Conservation (phyloP, 257 asterid species). For the Nicotiana paniculata region DNA sequence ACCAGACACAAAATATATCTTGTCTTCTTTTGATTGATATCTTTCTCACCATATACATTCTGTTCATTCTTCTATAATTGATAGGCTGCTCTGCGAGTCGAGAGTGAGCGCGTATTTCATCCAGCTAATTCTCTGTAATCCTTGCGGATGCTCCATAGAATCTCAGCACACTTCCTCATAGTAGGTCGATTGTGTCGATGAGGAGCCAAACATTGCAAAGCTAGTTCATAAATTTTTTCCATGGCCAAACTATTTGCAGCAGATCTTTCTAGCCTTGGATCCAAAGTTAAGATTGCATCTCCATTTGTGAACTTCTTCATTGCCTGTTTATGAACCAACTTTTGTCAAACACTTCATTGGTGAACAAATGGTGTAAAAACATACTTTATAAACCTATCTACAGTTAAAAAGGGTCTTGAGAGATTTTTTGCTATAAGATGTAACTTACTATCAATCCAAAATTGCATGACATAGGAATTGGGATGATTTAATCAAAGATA, state of each 20-base stretch:
- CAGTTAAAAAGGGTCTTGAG: neutral
- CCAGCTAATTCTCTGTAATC: conserved; percentile 48
- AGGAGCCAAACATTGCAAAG: conserved; percentile 75
- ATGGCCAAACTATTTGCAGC: conserved; percentile 50
- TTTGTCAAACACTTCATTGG: neutral
- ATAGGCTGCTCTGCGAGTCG: neutral
- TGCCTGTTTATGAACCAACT: conserved; percentile 48
- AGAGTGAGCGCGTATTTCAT: conserved; percentile 13
- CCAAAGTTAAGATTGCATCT: conserved; percentile 68
- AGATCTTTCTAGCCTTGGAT: conserved; percentile 65
- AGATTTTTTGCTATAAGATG: neutral
- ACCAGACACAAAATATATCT: neutral
- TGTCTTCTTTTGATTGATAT: neutral
- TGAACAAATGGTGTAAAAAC: neutral
- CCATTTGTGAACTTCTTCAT: conserved; percentile 63
- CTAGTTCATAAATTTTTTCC: conserved; percentile 65
- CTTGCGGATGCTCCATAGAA: conserved; percentile 83
- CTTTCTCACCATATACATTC: neutral
- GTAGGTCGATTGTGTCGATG: conserved; percentile 61
- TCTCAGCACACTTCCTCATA: conserved; percentile 82
- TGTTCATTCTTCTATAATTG: conserved; percentile 13
- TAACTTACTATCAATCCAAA: neutral
- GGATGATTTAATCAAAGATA: neutral
- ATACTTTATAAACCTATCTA: no score
- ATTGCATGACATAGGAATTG: neutral